Evolutionary conservation across 192 early-diverging fungal species (phyloP).

Genomic region (Coemansia reversa): DNA sequence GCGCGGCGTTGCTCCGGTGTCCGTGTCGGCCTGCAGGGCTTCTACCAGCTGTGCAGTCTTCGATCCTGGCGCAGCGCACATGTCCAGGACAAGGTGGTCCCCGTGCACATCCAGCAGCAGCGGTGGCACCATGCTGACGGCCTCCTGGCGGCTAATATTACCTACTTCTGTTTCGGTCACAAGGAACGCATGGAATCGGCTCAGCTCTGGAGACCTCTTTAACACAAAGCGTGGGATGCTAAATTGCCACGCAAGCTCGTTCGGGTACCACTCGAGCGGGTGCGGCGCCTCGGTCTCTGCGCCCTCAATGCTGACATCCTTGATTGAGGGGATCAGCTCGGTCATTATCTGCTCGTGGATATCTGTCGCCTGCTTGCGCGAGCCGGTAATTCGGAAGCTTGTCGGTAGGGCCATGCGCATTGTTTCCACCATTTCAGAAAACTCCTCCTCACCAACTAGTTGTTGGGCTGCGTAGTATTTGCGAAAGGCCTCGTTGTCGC

Average conservation of each 20-base stretch:
- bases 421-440: conserved; percentile 65
- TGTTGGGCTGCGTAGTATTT: conserved; percentile 52
- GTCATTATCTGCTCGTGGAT: conserved; percentile 55
- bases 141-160: conserved; percentile 95
- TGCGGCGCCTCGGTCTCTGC: conserved; percentile 70
- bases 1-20: conserved; percentile 55
- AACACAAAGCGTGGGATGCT: conserved; percentile 72
- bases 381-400: conserved; percentile 93
- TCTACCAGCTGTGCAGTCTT: conserved; percentile 95
- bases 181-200: conserved; percentile 89
- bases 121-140: conserved; percentile 98
- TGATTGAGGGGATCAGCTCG: conserved; percentile 62
- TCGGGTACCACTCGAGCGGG: conserved; percentile 84
- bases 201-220: conserved; percentile 72
- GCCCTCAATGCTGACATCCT: conserved; percentile 65
- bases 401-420: conserved; percentile 80
- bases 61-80: conserved; percentile 98
- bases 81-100: conserved; percentile 83
- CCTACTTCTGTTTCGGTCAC: conserved; percentile 98
- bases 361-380: conserved; percentile 57
- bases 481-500: conserved; percentile 52
- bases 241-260: conserved; percentile 88
- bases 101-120: conserved; percentile 87
- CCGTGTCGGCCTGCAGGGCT: conserved; percentile 67
- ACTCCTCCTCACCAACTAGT: conserved; percentile 82